Evolutionary conservation across 2,329 filamentous ascomycete genomes (phyloP), one percentile per base, ranked within the genome.

Genomic region (Sporothrix schenckii): DNA sequence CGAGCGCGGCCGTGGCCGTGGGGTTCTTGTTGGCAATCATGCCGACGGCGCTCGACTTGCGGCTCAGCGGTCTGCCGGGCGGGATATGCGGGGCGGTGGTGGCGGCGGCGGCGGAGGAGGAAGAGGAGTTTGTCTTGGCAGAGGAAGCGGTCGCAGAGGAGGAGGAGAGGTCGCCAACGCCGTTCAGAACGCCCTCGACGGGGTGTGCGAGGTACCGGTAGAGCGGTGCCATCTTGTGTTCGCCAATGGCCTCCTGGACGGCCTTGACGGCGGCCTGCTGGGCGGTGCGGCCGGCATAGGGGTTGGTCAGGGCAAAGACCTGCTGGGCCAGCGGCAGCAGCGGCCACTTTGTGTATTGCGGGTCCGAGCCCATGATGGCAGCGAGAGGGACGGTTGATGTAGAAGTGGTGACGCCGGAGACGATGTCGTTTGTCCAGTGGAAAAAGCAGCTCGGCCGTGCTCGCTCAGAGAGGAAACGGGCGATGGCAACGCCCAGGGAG

Each of bases 201-300:
- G 92, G 92, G 77, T 95, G 92, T 73, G 92, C 91, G 66, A 96
- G 87, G 80, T 94, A 92, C 78, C 90, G 89, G 83, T 95, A 96
- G 73, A 96, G 87, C 39, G 92, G 92, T 21, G 92, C 92, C 91
- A 95, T 95, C 83, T 93, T 92, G 80, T 94, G 86, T 81, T 93
- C 88, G 76, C 84, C 83, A 80, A 96, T 94, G 80, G 91, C 92
- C 86, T 94, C 89, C 84, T 94, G 91, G 71, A 96, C 85, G 72
- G 85, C 85, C 81, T 92, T 91, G 75, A 90, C 85, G 52, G 92
- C 88, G 70, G 86, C 81, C 81, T 94, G 88, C 81, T 94, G 92
- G 71, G 86, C 81, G 71, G 83, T 75, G 78, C 86, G 86, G 72
- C 89, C 82, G 76, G 92, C 88, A 75, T 91, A 90, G 75, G 91